These are phyloP conservation scores for Ascochyta fabae DNA, from an alignment of 2,329 filamentous ascomycete species.

Conservation along the genomic window DNA sequence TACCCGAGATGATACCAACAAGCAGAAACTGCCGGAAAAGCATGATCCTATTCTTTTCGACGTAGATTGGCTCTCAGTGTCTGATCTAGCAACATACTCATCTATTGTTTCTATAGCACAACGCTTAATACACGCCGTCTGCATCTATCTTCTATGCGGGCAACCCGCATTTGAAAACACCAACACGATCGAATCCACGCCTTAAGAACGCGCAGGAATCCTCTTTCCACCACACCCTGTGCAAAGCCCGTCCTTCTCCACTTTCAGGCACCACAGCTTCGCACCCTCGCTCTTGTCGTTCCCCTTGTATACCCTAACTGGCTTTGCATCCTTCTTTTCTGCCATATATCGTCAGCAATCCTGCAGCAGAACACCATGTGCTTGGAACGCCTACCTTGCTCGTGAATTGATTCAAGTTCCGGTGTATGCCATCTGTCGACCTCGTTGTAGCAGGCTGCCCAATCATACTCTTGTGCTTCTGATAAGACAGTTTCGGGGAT, in stretches of 20 bases:
- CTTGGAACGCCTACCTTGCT: constrained; percentile 2
- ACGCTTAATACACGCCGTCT: background rate
- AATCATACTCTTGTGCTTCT: constrained; percentile 27
- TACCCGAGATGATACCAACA: background rate
- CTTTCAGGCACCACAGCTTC: constrained; percentile 12
- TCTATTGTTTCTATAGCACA: background rate
- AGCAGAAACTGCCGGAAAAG: background rate
- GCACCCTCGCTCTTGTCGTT: constrained; percentile 1
- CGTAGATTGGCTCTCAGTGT: background rate
- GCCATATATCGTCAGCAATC: background rate
- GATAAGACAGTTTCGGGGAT: constrained; percentile 23
- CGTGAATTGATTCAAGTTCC: constrained; percentile 4
- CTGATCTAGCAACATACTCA: background rate
- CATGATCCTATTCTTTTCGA: background rate
- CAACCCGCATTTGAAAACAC: background rate
- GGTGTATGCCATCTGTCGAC: constrained; percentile 12
- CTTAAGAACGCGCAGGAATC: background rate
- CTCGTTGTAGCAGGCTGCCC: constrained; percentile 20
- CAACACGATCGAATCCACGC: too few species aligned
- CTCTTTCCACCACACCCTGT: constrained; percentile 12
- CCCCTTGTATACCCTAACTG: constrained; percentile 6
- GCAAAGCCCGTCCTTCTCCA: constrained; percentile 8
- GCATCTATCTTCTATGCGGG: background rate
- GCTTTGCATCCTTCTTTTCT: constrained; percentile 1
- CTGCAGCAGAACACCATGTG: background rate